Percentiles rank a stretch among this genome's conserved stretches.
These are phyloP conservation scores for Boechera divaricarpa DNA, from an alignment of 345 rosid genomes.

Conservation along the genomic window DNA sequence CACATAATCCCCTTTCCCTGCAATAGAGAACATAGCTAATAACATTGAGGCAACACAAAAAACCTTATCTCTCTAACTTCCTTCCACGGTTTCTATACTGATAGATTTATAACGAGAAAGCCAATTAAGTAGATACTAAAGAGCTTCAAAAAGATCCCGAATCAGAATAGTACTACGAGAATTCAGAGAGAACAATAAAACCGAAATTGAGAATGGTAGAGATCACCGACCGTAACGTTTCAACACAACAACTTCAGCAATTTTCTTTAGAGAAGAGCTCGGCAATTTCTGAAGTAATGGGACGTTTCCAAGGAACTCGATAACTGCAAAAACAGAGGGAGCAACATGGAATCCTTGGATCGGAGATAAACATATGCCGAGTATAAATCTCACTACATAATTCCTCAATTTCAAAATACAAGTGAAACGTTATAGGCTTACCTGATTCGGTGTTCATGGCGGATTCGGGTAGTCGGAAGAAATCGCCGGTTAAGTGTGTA, in stretches of 20 bases:
- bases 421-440: not conserved
- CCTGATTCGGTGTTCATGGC: constrained; percentile 60
- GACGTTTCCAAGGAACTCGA: constrained; percentile 80
- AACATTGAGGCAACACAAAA: no score
- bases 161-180: no score
- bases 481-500: not conserved
- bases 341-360: constrained; percentile 1
- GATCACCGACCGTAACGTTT: constrained; percentile 60
- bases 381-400: no score
- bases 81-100: no score
- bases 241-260: constrained; percentile 60
- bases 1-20: constrained; percentile 78
- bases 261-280: constrained; percentile 67
- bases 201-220: constrained; percentile 4
- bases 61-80: no score
- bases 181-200: not conserved
- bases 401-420: not conserved
- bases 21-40: not conserved
- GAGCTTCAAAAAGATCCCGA: no score
- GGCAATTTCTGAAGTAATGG: constrained; percentile 87
- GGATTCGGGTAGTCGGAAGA: constrained; percentile 7
- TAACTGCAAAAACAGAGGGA: constrained; percentile 45
- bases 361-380: not conserved
- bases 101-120: no score
- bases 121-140: no score